phyloP scores from a whole-genome alignment of 495 filamentous ascomycete genomes.

The Annulohypoxylon nitens region DNA sequence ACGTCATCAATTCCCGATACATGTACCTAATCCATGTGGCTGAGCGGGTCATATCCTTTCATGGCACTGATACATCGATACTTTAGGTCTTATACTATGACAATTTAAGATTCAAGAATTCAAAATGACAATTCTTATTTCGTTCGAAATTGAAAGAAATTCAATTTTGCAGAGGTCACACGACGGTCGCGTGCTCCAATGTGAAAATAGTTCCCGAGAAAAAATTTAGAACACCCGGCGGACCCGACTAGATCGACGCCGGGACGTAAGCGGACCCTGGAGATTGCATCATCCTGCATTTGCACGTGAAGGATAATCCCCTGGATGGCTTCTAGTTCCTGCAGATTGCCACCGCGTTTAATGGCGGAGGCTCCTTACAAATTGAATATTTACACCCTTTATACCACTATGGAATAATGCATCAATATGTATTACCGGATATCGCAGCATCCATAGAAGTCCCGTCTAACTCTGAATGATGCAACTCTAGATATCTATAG shows the following conservation, averaged over 20 bases:
- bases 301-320: slow-evolving; percentile 15
- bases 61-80: background rate
- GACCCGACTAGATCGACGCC: background rate
- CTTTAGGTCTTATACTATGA: background rate
- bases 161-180: slow-evolving; percentile 15
- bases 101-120: slow-evolving; percentile 1
- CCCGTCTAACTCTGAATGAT: background rate
- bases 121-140: background rate
- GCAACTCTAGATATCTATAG: background rate
- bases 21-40: background rate
- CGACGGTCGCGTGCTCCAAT: slow-evolving; percentile 36
- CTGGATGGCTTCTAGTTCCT: slow-evolving; percentile 21
- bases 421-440: slow-evolving; percentile 1
- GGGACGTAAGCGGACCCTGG: slow-evolving; percentile 15
- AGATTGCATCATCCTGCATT: slow-evolving; percentile 42
- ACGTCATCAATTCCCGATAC: slow-evolving; percentile 30
- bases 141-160: slow-evolving; percentile 1
- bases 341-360: slow-evolving; percentile 23
- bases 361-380: background rate
- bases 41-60: background rate
- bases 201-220: slow-evolving; percentile 12
- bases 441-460: background rate
- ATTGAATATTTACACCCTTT: slow-evolving; percentile 10
- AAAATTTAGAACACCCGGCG: background rate
- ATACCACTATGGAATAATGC: background rate